Evolutionary conservation across 306 rosid species (phyloP), one percentile per base, ranked within the genome.

Genomic region (Urtica urens): DNA sequence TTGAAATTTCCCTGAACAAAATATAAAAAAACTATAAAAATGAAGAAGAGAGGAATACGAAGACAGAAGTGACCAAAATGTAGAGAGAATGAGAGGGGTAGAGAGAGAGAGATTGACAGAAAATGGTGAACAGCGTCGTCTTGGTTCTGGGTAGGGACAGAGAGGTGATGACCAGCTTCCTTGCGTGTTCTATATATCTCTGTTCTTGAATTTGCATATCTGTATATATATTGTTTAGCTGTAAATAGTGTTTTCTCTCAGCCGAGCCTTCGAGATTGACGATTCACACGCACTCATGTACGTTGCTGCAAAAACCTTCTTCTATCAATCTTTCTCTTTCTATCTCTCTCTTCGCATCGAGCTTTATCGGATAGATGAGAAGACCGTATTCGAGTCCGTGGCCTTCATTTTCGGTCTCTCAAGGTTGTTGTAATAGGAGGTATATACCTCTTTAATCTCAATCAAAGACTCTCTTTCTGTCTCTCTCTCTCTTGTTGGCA

Each of bases 101-200:
- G 39, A 35, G 39, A 35, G 39, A 35, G 40, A 35, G n/a, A 35
- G 10, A 5, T 35, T 4, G 1, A 35, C 40, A 9, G 39, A 9
- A 15, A 35, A 7, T 5, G n/a, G n/a, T n/a, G n/a, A n/a, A n/a
- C n/a, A n/a, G n/a, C 10, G 4, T 28, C 6, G 10, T 4, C 6
- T 35, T 35, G n/a, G n/a, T 28, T 10, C 33, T 16, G 23, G n/a
- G 55, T 63, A 68, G 68, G 55, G 64, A 58, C 66, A 31, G 53
- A 50, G 34, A 35, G 10, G 55, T 44, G n/a, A 28, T 17, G 39
- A 51, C 26, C 15, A 23, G 39, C 46, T 41, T 18, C 47, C 21
- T 41, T 14, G 5, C 24, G 12, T 22, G 12, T 19, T 22, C 16
- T 3, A 17, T 35, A 14, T 35, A 14, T 35, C 40, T 35, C 7